Base-by-base conservation (phyloP, 2,329 filamentous ascomycete species). In the Huntiella omanensis region DNA sequence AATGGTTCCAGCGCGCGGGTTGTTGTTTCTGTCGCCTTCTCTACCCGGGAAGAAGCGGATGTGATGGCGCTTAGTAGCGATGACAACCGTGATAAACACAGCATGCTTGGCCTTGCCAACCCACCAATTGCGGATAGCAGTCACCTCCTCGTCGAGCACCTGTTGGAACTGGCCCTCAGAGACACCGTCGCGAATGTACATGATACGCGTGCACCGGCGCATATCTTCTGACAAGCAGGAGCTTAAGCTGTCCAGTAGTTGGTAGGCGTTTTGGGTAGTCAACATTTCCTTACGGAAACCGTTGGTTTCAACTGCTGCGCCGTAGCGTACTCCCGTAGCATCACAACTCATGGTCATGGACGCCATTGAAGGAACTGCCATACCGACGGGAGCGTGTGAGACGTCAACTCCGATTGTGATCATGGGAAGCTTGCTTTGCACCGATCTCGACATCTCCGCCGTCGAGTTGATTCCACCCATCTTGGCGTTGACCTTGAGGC, bases 401-500 rank as follows among this genome's bases (percentile, higher is more conserved):
- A 98, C 83, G 58, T 98, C 91, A 0, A 83, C 80, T 16, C 88
- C 91, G 49, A 98, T 80, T 41, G 95, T 76, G 70, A 94, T 80
- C 0, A 85, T 91, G 7, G 41, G 13, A 11, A 16, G 38, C 5
- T 17, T 12, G 8, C 16, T 28, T 2, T 32, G 15, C 11, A 15
- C 28, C 1, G 17, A 10, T 22, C 45, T 50, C 1, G 60, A 58
- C 0, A 77, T 71, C 0, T 56, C 43, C 15, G 49, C 49, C 13
- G 32, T 35, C 45, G 65, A 77, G 1, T 85, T 95, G 0, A 75
- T 71, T 4, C 91, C 91, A 11, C 91, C 91, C 2, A 98, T 71
- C 65, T 98, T 98, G 3, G 84, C 82, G 55, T 98, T 96, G 53
- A 98, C 77, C 65, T 98, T 98, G 84, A 98, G 91, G 52, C 77